Percentiles rank a stretch among this genome's conserved stretches.
Evolutionary conservation across 1,284 basidiomycete species (phyloP).

Genomic region (Ustilago xerochloae): DNA sequence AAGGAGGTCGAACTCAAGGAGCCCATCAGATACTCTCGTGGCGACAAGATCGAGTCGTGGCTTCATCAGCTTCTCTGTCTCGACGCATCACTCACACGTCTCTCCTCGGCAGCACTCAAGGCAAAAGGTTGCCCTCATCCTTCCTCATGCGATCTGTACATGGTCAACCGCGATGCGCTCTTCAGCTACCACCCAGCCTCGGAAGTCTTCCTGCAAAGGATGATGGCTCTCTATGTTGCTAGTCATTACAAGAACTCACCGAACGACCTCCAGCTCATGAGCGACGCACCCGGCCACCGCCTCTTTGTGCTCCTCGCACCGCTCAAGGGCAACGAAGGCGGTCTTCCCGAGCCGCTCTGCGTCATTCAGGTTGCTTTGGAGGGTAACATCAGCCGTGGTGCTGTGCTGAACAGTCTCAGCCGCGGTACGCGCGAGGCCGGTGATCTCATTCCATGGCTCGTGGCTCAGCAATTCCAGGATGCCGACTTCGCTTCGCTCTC

Average conservation of each 20-base stretch:
- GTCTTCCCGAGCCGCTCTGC: conserved; percentile 77
- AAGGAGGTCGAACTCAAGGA: conserved; percentile 94
- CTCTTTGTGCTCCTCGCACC: conserved; percentile 93
- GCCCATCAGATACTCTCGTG: conserved; percentile 89
- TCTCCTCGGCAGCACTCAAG: conserved; percentile 68
- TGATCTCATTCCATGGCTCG: conserved; percentile 97
- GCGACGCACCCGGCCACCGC: conserved; percentile 95
- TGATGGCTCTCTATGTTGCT: conserved; percentile 98
- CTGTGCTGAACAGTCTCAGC: conserved; percentile 85
- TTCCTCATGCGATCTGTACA: conserved; percentile 91
- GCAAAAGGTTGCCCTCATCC: conserved; percentile 78
- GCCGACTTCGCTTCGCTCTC: conserved; percentile 88
- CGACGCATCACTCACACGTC: conserved; percentile 82
- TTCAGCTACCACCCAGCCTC: conserved; percentile 98
- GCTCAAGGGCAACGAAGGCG: conserved; percentile 35
- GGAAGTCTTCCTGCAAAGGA: conserved; percentile 94
- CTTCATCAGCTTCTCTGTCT: conserved; percentile 90
- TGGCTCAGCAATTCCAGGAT: conserved; percentile 97
- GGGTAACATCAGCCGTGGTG: conserved; percentile 87
- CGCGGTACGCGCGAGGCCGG: conserved; percentile 86
- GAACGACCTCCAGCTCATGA: conserved; percentile 95
- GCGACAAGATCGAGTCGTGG: conserved; percentile 94
- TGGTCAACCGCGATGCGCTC: conserved; percentile 93
- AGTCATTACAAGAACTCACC: conserved; percentile 99
- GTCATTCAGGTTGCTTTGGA: conserved; percentile 91